A percentile compares a stretch with the other conserved stretches of the same genome.
phyloP scores from a whole-genome alignment of 257 asterid genomes.

The Scutellaria galericulata region DNA sequence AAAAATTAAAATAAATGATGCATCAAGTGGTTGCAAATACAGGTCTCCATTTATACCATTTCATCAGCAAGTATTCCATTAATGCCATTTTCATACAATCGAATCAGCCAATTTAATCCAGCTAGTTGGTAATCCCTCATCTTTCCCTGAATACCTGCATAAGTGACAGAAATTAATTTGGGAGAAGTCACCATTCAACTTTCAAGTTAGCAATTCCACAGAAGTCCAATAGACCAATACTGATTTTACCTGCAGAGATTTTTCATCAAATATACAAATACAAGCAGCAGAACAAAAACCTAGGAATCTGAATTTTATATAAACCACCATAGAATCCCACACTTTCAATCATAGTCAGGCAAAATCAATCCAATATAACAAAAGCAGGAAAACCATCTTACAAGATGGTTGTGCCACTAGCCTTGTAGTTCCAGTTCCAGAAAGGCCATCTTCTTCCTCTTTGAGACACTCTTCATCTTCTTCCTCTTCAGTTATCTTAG shows the following conservation, averaged over 20 bases:
- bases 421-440: slow-evolving; percentile 87
- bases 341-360: slow-evolving; percentile 2
- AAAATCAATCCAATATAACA: slow-evolving; percentile 1
- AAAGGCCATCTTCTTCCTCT: slow-evolving; percentile 81
- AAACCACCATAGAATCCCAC: slow-evolving; percentile 14
- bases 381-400: slow-evolving; percentile 45
- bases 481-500: slow-evolving; percentile 97
- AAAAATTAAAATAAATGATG: not conserved
- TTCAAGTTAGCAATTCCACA: not conserved
- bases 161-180: not conserved
- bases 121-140: slow-evolving; percentile 99
- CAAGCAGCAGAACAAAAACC: not conserved
- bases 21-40: slow-evolving; percentile 15
- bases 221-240: not conserved
- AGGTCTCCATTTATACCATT: slow-evolving; percentile 59
- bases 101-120: slow-evolving; percentile 95
- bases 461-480: slow-evolving; percentile 96
- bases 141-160: slow-evolving; percentile 97
- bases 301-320: not conserved
- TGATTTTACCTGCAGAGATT: slow-evolving; percentile 1
- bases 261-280: not conserved
- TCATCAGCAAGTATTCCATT: slow-evolving; percentile 99
- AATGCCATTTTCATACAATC: slow-evolving; percentile 97
- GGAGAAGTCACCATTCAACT: not conserved
- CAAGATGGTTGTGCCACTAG: slow-evolving; percentile 95